phyloP scores from a whole-genome alignment of 768 basidiomycete genomes.

The Boletus tylopilopsis region DNA sequence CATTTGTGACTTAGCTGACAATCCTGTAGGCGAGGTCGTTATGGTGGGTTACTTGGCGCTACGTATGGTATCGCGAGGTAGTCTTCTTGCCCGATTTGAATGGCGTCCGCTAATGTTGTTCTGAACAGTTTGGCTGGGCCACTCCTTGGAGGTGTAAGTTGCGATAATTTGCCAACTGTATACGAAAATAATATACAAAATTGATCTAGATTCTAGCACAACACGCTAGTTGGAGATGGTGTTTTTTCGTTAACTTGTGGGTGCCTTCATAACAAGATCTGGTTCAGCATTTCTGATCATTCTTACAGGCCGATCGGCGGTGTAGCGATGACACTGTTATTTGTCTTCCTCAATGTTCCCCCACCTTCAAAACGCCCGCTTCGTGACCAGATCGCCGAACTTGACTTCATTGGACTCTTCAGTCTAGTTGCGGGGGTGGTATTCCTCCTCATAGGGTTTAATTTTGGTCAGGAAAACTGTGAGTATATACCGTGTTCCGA shows the following conservation, averaged over 20 bases:
- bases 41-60: constrained; percentile 67
- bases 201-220: too few relatives aligned
- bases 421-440: constrained; percentile 62
- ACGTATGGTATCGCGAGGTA: constrained; percentile 71
- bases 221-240: constrained; percentile 80
- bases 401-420: constrained; percentile 54
- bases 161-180: neutral
- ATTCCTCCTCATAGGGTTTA: constrained; percentile 69
- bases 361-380: constrained; percentile 59
- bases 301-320: constrained; percentile 65
- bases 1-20: neutral
- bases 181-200: constrained; percentile 18
- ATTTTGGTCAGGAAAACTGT: constrained; percentile 65
- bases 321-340: constrained; percentile 52
- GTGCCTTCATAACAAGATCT: too few relatives aligned
- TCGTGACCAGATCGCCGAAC: constrained; percentile 52
- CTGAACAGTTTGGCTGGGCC: constrained; percentile 62
- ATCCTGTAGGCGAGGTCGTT: constrained; percentile 64
- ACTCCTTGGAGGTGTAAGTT: constrained; percentile 73
- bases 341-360: constrained; percentile 73
- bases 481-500: constrained; percentile 28
- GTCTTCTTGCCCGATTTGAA: neutral
- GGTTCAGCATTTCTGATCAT: too few relatives aligned
- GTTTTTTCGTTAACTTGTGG: constrained; percentile 77
- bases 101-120: neutral